Conservation (phyloP, 306 rosid genomes). For the Calophaca sinica region DNA sequence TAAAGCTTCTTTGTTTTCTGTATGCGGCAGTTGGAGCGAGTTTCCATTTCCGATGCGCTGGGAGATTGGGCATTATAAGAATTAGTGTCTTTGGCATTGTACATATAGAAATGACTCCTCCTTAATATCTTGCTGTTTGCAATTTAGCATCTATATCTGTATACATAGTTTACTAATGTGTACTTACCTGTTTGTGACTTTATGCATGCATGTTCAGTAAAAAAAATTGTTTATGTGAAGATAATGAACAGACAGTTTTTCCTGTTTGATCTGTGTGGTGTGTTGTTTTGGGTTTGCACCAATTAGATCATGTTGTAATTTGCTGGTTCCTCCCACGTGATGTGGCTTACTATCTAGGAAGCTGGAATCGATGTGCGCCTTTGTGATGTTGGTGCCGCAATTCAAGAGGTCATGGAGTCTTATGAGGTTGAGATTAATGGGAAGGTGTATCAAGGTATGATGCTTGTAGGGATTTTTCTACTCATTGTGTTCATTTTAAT, state of each 20-base stretch:
- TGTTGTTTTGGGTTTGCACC: constrained; percentile 29
- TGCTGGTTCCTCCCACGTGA: constrained; percentile 30
- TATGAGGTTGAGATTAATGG: constrained; percentile 97
- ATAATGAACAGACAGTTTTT: background rate
- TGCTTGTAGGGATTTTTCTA: constrained; percentile 14
- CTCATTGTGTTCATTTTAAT: too few relatives aligned
- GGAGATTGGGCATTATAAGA: background rate
- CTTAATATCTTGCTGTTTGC: background rate
- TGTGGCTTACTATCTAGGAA: constrained; percentile 62
- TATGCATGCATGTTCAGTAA: background rate
- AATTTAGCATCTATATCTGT: constrained; percentile 16
- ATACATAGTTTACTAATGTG: background rate
- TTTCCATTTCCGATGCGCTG: constrained; percentile 11
- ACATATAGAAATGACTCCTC: background rate
- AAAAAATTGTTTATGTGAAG: constrained; percentile 3
- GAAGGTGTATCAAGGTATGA: constrained; percentile 84
- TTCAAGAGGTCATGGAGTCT: constrained; percentile 98
- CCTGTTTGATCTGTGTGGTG: background rate
- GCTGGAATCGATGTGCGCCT: constrained; percentile 97
- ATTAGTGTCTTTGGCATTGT: constrained; percentile 1
- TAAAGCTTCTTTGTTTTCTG: background rate
- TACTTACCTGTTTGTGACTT: constrained; percentile 1
- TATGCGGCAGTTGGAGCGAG: background rate
- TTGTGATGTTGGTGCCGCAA: constrained; percentile 97
- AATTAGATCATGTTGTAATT: constrained; percentile 39